Base-by-base conservation (phyloP, 2,329 filamentous ascomycete genomes). In the Dactylella cylindrospora region DNA sequence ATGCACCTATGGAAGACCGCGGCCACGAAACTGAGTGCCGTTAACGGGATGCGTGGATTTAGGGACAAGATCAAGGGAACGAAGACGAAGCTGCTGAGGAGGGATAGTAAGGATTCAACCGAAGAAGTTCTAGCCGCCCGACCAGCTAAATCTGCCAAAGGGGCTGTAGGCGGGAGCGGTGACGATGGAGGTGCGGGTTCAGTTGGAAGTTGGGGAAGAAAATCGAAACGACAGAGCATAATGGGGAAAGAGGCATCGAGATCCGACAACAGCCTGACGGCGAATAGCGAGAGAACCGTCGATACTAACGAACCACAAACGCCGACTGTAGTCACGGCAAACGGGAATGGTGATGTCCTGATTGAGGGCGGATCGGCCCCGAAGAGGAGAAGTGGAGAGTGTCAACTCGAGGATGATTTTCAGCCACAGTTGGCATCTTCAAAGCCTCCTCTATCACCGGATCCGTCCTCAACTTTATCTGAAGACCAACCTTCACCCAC, bases 1-100 rank as follows among this genome's bases (percentile, higher is more conserved):
- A 62, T 62, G 57, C 57, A 49, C 49, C 57, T 62, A 62, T 62
- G 57, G 57, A 62, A 62, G 49, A 38, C 57, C 41, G 57, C 57
- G 57, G 57, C 57, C 57, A 54, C 49, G 41, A 62, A 62, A 54
- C 36, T 62, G 41, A 62, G 57, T 54, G 57, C 49, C 44, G 57
- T 62, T 49, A 62, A 53, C 43, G 57, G 57, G 35, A 62, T 62
- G 57, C 57, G 57, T 23, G 57, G 57, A 25, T 54, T 62, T 38
- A 53, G 57, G 36, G 57, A 62, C 49, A 54, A 50, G 57, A 54
- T 62, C 57, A 62, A 62, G 25, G 57, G 57, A 43, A 62, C 57
- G 28, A 62, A 62, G 36, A 62, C 57, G 41, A 62, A 62, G 49
- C 57, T 62, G 26, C 43, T 62, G 19, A 41, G 57, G 49, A 43